These are phyloP conservation scores for Lodderomyces beijingensis DNA, from an alignment of 1,139 yeast genomes.

Conservation along the genomic window DNA sequence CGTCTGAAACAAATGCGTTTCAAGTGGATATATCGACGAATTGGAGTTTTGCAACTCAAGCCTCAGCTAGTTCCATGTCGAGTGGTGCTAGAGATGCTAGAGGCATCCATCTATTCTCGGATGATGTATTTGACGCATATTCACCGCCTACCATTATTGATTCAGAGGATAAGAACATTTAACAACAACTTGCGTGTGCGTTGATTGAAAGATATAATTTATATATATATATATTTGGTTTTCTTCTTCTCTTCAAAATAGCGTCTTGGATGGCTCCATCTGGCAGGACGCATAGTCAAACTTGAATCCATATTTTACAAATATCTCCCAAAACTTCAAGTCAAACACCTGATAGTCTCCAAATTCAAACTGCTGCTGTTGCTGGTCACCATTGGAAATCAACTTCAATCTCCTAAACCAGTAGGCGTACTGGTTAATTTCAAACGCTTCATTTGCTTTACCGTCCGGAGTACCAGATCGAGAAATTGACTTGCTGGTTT, in stretches of 20 bases:
- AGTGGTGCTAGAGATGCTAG: too few relatives aligned
- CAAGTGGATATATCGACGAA: too few relatives aligned
- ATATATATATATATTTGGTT: neutral
- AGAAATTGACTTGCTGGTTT: neutral
- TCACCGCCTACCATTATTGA: too few relatives aligned
- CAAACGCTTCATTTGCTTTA: slow-evolving; percentile 10
- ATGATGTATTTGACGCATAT: too few relatives aligned
- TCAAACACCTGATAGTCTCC: slow-evolving; percentile 47
- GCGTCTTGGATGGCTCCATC: slow-evolving; percentile 24
- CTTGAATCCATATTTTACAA: slow-evolving; percentile 35
- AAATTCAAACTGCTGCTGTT: slow-evolving; percentile 21
- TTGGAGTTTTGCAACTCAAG: too few relatives aligned
- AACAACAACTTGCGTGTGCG: too few relatives aligned
- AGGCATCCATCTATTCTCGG: too few relatives aligned
- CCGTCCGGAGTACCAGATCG: slow-evolving; percentile 5
- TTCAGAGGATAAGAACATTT: too few relatives aligned
- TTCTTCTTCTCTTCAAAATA: slow-evolving; percentile 10
- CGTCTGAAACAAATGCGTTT: too few relatives aligned
- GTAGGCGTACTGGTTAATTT: slow-evolving; percentile 19
- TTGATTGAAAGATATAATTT: too few relatives aligned
- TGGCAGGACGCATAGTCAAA: slow-evolving; percentile 31
- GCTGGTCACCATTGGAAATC: slow-evolving; percentile 11
- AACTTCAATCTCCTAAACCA: slow-evolving; percentile 37
- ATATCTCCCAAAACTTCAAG: slow-evolving; percentile 41
- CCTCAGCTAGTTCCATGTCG: too few relatives aligned